Evolutionary conservation across 2,329 filamentous ascomycete species (phyloP).

Genomic region (Colletotrichum ledebouriae): DNA sequence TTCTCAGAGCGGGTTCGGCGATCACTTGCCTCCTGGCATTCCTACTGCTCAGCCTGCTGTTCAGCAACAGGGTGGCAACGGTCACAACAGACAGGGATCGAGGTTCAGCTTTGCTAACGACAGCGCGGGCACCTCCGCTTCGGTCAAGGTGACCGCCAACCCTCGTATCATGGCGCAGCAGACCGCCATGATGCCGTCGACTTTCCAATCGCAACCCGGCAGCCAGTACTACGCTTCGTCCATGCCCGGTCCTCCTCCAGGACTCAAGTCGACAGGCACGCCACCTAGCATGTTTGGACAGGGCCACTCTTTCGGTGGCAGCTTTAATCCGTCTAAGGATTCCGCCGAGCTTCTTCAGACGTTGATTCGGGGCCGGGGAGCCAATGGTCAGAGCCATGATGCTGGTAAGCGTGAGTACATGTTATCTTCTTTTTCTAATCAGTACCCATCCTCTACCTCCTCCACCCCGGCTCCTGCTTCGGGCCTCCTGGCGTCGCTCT

Average conservation of each 20-base stretch:
- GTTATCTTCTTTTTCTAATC: conserved; percentile 91
- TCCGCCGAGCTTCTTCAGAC: conserved; percentile 83
- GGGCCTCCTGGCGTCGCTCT: conserved; percentile 91
- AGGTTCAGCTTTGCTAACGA: conserved; percentile 92
- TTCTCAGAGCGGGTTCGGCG: conserved; percentile 70
- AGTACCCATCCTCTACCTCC: conserved; percentile 85
- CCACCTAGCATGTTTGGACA: conserved; percentile 96
- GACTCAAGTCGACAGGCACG: conserved; percentile 93
- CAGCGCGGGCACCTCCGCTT: conserved; percentile 69
- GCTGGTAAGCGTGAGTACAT: conserved; percentile 98
- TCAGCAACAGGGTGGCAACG: conserved; percentile 68
- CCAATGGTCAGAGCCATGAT: conserved; percentile 81
- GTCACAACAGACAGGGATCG: conserved; percentile 86
- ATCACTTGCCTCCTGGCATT: conserved; percentile 72
- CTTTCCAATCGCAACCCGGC: conserved; percentile 70
- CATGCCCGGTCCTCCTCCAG: conserved; percentile 93
- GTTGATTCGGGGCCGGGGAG: conserved; percentile 79
- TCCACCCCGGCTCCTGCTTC: conserved; percentile 90
- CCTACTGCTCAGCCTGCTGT: conserved; percentile 66
- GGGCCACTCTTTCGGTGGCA: conserved; percentile 83
- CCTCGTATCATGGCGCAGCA: conserved; percentile 87
- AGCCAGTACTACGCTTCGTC: conserved; percentile 85
- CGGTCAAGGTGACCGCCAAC: conserved; percentile 83
- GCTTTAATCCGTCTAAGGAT: conserved; percentile 81
- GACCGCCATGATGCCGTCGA: conserved; percentile 84